These are phyloP conservation scores for Lachancea nothofagi DNA, from an alignment of 805 yeast species.

Conservation along the genomic window DNA sequence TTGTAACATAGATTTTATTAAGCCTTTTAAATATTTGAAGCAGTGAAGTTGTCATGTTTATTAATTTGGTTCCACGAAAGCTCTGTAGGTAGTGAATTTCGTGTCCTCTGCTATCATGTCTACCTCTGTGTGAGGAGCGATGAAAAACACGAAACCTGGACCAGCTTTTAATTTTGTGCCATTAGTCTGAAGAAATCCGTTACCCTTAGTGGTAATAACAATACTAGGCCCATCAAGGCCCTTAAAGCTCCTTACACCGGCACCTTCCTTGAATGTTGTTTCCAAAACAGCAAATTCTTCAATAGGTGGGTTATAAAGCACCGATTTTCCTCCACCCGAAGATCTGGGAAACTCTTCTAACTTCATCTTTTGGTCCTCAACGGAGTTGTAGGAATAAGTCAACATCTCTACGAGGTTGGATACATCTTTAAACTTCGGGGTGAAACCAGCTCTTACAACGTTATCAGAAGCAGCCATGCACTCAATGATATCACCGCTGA, in stretches of 20 bases:
- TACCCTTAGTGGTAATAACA: conserved; percentile 75
- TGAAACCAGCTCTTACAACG: conserved; percentile 97
- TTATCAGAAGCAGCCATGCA: conserved; percentile 99
- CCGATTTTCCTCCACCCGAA: conserved; percentile 59
- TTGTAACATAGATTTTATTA: conserved; percentile 1
- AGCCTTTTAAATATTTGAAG: too few relatives aligned
- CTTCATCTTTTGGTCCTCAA: conserved; percentile 88
- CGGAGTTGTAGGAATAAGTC: conserved; percentile 83
- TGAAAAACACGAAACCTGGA: conserved; percentile 77
- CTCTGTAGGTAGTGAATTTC: conserved; percentile 79
- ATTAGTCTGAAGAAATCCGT: conserved; percentile 49
- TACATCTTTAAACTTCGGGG: conserved; percentile 98
- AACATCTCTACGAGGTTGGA: conserved; percentile 82
- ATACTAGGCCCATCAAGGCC: conserved; percentile 83
- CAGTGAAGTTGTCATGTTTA: conserved; percentile 5
- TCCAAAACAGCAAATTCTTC: conserved; percentile 93
- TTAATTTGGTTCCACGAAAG: conserved; percentile 66
- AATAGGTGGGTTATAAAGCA: conserved; percentile 90
- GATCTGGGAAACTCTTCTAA: conserved; percentile 46
- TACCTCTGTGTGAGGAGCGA: conserved; percentile 69
- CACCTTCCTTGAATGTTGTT: conserved; percentile 49
- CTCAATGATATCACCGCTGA: conserved; percentile 94
- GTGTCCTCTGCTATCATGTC: conserved; percentile 49
- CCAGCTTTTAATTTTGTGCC: conserved; percentile 44
- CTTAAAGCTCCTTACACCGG: conserved; percentile 49